Conservation (phyloP, 352 stramenopile genomes). For the Phytophthora brassicae region DNA sequence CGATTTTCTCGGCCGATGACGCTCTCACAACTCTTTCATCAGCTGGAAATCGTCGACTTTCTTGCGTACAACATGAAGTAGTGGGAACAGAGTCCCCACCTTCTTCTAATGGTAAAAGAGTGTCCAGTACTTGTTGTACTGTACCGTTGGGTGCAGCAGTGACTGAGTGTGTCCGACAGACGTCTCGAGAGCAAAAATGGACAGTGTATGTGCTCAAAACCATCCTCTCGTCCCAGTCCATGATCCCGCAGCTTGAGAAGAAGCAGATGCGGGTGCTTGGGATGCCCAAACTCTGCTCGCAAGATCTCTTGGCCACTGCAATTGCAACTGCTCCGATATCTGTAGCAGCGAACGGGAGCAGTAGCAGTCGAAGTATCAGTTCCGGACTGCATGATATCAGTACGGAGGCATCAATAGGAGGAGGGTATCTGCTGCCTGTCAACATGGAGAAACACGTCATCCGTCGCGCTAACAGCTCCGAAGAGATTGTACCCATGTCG, state of each 20-base stretch:
- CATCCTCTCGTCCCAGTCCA: slow-evolving; percentile 57
- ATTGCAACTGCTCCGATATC: neutral
- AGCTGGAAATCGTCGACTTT: slow-evolving; percentile 7
- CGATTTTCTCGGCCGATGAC: slow-evolving; percentile 35
- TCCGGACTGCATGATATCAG: slow-evolving; percentile 6
- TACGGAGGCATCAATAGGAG: slow-evolving; percentile 1
- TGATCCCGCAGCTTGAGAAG: slow-evolving; percentile 71
- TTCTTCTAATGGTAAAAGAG: neutral
- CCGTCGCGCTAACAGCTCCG: slow-evolving; percentile 9
- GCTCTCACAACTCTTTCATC: slow-evolving; percentile 3
- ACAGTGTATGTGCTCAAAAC: slow-evolving; percentile 72
- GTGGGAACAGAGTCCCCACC: neutral
- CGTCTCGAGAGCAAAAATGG: slow-evolving; percentile 67
- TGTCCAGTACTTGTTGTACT: neutral
- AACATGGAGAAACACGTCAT: slow-evolving; percentile 57
- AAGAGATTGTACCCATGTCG: slow-evolving; percentile 30
- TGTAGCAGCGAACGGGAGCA: slow-evolving; percentile 5
- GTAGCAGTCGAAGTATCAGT: slow-evolving; percentile 18
- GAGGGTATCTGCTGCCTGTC: slow-evolving; percentile 51
- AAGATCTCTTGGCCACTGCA: slow-evolving; percentile 25
- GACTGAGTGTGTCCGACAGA: slow-evolving; percentile 57
- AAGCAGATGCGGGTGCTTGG: slow-evolving; percentile 66
- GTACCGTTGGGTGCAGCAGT: slow-evolving; percentile 10
- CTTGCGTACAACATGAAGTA: slow-evolving; percentile 7
- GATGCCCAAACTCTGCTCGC: slow-evolving; percentile 46